Percentiles rank a stretch among this genome's conserved stretches.
Conservation (phyloP, 306 rosid species). For the Prunus mira region DNA sequence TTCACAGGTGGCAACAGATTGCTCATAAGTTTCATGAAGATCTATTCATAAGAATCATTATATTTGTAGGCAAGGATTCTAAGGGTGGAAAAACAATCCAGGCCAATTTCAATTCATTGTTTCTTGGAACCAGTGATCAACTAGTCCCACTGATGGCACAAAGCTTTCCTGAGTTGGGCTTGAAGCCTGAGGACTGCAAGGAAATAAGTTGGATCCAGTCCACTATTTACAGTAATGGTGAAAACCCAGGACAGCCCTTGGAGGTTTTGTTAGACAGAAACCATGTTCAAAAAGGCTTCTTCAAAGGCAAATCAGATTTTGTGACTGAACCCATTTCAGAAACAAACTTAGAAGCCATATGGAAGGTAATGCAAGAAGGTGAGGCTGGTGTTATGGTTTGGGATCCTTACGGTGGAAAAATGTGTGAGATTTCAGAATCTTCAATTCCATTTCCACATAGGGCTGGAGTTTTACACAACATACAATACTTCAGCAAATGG, state of each 20-base stretch:
- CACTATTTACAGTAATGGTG: not conserved
- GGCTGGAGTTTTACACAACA: not conserved
- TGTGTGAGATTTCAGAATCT: constrained; percentile 20
- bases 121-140: constrained; percentile 16
- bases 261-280: constrained; percentile 5
- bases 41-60: constrained; percentile 42
- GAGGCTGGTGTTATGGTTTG: constrained; percentile 4
- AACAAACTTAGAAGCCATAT: not conserved
- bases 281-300: not conserved
- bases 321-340: constrained; percentile 13
- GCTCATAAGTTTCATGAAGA: constrained; percentile 30
- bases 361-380: constrained; percentile 17
- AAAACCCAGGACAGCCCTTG: not conserved
- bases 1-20: constrained; percentile 28
- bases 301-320: constrained; percentile 19
- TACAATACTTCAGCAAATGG: not conserved
- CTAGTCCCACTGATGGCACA: not conserved
- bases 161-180: constrained; percentile 21
- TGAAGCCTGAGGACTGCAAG: constrained; percentile 4
- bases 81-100: not conserved
- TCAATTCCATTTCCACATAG: constrained; percentile 18
- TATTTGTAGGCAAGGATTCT: not conserved
- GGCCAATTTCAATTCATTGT: not conserved
- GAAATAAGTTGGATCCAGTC: constrained; percentile 18
- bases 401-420: constrained; percentile 28